These are phyloP conservation scores for Beauveria bassiana DNA, from an alignment of 2,329 filamentous ascomycete species.

Conservation along the genomic window DNA sequence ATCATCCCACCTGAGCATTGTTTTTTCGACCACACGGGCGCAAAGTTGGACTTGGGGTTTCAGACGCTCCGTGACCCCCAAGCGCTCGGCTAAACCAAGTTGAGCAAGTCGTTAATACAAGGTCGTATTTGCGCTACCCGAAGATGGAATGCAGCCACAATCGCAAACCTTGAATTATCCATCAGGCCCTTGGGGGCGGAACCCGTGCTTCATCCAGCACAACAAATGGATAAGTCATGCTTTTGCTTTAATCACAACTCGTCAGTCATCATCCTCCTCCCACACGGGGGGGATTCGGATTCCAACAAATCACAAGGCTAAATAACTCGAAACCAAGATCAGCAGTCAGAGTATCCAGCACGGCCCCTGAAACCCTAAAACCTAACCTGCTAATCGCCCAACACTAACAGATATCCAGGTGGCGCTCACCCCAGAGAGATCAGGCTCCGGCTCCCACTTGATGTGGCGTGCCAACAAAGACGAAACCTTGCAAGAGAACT, in stretches of 20 bases:
- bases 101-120: not conserved
- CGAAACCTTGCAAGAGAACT: not conserved
- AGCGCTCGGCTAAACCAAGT: not conserved
- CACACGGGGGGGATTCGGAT: not conserved
- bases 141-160: not conserved
- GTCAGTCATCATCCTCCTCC: too few relatives aligned
- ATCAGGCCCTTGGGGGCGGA: not conserved
- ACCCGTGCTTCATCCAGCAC: too few relatives aligned
- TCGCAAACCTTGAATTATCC: not conserved
- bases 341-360: not conserved
- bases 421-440: not conserved
- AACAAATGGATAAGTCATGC: too few relatives aligned
- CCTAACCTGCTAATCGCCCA: too few relatives aligned
- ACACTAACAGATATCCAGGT: not conserved
- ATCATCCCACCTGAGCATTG: not conserved
- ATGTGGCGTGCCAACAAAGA: too few relatives aligned
- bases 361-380: not conserved
- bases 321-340: not conserved
- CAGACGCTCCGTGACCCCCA: not conserved
- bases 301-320: not conserved
- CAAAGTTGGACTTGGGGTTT: not conserved
- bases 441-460: not conserved
- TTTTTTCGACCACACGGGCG: not conserved
- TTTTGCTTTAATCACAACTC: too few relatives aligned
- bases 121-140: not conserved